Conservation (phyloP, 306 rosid genomes). For the Luffa aegyptiaca region DNA sequence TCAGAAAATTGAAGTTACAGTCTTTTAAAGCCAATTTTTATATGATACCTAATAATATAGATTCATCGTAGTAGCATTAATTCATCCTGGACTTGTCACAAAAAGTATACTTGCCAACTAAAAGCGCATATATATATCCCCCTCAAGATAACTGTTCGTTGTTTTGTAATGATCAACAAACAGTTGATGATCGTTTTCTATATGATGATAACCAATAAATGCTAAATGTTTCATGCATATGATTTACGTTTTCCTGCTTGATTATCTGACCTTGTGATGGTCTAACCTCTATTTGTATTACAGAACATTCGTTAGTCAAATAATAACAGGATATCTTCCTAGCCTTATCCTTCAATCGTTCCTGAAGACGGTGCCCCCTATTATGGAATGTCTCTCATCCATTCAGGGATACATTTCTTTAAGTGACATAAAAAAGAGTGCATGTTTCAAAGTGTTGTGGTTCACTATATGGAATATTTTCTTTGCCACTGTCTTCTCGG, state of each 20-base stretch:
- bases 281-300: conserved; percentile 14
- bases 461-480: conserved; percentile 89
- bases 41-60: neutral
- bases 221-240: neutral
- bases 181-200: neutral
- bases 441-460: conserved; percentile 80
- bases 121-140: neutral
- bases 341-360: conserved; percentile 81
- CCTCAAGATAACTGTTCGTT: neutral
- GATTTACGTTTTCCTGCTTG: neutral
- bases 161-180: neutral
- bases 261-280: neutral
- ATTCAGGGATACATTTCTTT: conserved; percentile 78
- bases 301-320: conserved; percentile 68
- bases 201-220: neutral
- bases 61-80: neutral
- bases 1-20: neutral
- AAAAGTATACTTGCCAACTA: neutral
- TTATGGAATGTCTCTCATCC: conserved; percentile 79
- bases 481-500: conserved; percentile 89
- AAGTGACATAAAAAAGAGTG: conserved; percentile 75
- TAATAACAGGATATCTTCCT: conserved; percentile 92
- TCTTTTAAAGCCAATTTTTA: neutral
- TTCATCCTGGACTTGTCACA: neutral
- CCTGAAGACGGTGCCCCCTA: conserved; percentile 72